phyloP scores from a whole-genome alignment of 371 early-diverging fungal genomes.

The Mucor velutinosus region DNA sequence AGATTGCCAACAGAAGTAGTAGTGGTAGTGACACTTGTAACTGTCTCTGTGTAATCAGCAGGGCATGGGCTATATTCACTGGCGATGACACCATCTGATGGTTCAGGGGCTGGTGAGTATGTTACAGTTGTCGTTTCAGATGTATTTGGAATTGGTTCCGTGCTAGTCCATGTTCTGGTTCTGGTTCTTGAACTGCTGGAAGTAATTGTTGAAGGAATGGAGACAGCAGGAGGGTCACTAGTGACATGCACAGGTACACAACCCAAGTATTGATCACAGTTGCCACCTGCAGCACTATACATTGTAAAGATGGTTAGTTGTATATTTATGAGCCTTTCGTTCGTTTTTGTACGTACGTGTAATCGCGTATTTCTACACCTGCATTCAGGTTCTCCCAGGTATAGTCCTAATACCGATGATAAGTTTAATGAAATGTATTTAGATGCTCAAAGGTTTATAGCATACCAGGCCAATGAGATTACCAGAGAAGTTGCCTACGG shows the following conservation, averaged over 20 bases:
- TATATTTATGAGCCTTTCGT: no score
- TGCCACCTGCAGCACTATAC: no score
- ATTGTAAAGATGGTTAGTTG: no score
- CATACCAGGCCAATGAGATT: neutral
- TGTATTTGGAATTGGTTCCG: neutral
- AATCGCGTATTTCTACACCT: conserved; percentile 8
- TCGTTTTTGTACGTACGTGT: neutral
- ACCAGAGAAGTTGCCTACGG: conserved; percentile 7
- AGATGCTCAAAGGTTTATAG: no score
- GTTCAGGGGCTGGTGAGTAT: neutral
- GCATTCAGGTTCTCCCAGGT: neutral
- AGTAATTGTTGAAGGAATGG: neutral
- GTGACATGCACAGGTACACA: conserved; percentile 1
- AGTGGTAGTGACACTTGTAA: neutral
- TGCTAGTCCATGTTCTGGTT: neutral
- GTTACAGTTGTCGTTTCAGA: neutral
- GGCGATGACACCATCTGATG: neutral
- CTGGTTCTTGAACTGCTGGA: neutral
- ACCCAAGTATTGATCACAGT: neutral
- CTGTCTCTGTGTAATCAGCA: neutral
- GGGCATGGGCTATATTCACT: neutral
- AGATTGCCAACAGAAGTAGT: neutral
- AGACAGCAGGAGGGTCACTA: neutral
- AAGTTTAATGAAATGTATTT: no score
- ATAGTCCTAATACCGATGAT: neutral